Percentiles rank a stretch among this genome's conserved stretches.
These are phyloP conservation scores for Eucalyptus erythrocorys DNA, from an alignment of 345 rosid species.

Conservation along the genomic window DNA sequence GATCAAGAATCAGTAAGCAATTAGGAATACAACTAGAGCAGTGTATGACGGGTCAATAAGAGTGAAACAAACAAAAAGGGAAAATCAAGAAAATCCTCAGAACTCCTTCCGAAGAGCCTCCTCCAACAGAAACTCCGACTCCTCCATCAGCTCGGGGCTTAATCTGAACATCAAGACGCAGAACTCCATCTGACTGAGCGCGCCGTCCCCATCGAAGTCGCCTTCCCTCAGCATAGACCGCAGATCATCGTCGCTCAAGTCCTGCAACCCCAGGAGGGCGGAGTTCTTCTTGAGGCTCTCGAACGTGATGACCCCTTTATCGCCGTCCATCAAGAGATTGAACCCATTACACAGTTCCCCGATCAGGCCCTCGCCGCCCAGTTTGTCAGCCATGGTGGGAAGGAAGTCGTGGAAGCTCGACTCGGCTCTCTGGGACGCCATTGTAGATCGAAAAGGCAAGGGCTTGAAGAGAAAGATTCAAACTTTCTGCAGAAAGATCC, in stretches of 20 bases:
- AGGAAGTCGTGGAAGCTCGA: constrained; percentile 47
- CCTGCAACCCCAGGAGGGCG: constrained; percentile 53
- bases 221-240: constrained; percentile 62
- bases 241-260: constrained; percentile 63
- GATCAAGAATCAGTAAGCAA: not conserved
- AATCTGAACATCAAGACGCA: constrained; percentile 88
- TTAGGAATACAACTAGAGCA: not conserved
- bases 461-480: not conserved
- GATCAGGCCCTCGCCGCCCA: constrained; percentile 73
- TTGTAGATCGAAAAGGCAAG: not conserved
- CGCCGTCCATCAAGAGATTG: constrained; percentile 50
- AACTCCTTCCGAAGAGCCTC: constrained; percentile 54
- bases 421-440: constrained; percentile 23
- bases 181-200: constrained; percentile 82
- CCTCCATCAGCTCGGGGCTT: constrained; percentile 81
- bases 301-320: constrained; percentile 60
- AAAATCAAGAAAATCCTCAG: not conserved
- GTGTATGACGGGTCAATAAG: not conserved
- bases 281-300: constrained; percentile 58
- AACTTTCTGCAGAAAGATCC: not conserved
- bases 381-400: constrained; percentile 70
- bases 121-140: constrained; percentile 42
- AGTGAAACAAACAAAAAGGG: not conserved
- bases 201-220: constrained; percentile 67
- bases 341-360: constrained; percentile 82